Conservation (phyloP, 2,329 filamentous ascomycete genomes). For the Didymella exigua region DNA sequence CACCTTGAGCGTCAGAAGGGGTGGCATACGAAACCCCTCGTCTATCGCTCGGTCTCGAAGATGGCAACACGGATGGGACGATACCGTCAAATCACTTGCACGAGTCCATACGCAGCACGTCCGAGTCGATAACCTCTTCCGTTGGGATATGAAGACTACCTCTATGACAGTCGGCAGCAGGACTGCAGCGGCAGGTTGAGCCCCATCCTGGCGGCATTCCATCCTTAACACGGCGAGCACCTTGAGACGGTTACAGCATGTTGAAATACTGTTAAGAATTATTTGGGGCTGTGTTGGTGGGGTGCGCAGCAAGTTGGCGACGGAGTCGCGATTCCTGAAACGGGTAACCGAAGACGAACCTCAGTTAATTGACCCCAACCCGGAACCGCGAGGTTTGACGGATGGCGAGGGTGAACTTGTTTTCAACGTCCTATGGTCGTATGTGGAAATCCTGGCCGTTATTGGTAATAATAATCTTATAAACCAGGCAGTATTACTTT, state of each 20-base stretch:
- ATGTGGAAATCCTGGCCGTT: too few species aligned
- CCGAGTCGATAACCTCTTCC: conserved; percentile 68
- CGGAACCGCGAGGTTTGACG: not conserved
- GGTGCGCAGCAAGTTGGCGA: not conserved
- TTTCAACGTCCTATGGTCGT: too few species aligned
- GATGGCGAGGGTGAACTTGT: not conserved
- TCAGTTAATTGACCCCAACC: not conserved
- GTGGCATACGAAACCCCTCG: conserved; percentile 25
- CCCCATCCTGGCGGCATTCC: not conserved
- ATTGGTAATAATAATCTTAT: too few species aligned
- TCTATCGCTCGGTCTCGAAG: conserved; percentile 14
- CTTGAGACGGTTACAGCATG: conserved; percentile 31
- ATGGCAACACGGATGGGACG: conserved; percentile 17
- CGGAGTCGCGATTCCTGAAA: not conserved
- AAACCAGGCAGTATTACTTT: too few species aligned
- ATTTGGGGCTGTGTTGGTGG: not conserved
- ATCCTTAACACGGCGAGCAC: conserved; percentile 52
- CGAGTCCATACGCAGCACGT: conserved; percentile 47
- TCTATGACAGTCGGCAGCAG: conserved; percentile 76
- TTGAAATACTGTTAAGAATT: not conserved
- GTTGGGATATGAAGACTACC: conserved; percentile 75
- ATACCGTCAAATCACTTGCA: conserved; percentile 18
- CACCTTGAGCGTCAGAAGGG: conserved; percentile 49
- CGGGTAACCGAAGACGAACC: not conserved
- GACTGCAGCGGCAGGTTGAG: conserved; percentile 50